Base-by-base conservation (phyloP, 805 yeast genomes). In the Lachancea thermotolerans region DNA sequence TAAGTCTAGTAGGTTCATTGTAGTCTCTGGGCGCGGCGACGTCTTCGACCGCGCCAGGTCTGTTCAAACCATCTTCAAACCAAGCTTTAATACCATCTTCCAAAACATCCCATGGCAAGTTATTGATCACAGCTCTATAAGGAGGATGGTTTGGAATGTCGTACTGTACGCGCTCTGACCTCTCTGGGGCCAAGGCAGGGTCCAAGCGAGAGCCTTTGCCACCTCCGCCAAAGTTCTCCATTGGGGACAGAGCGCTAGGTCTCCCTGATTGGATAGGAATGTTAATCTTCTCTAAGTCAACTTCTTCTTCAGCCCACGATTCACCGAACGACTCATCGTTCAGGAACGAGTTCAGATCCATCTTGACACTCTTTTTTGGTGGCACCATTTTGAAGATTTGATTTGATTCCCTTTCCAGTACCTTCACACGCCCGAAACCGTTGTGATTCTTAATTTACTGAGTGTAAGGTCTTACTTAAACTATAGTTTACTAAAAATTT, bases 81-180 rank as follows among this genome's bases (percentile, higher is more conserved):
- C 82, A 84, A 21, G 74, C 76, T 42, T 65, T 69, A 47, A 85
- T 71, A 43, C 72, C 77, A 32, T 72, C 79, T 65, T 91, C 97
- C 39, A 72, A 66, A 37, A 78, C 76, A 47, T 85, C 90, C 81
- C 85, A 84, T 49, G 96, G 87, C 60, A 93, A 77, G 69, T 90
- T 89, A 62, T 79, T 78, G 54, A 91, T 74, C 64, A 87, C 79
- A n/a, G 96, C 97, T 58, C 85, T 83, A 74, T 68, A 93, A 44
- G 99, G 99, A 15, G 97, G 89, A 42, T 70, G 75, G 57, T 88
- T 91, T 38, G 99, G 99, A 49, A 93, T 74, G 36, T 96, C 95
- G 55, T 70, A 84, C 61, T 83, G 90, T 32, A 71, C 73, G 67
- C 86, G 77, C 51, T 76, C 65, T 42, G 57, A 48, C 28, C 66